A percentile compares a stretch with the other conserved stretches of the same genome.
These are phyloP conservation scores for Alternaria solani DNA, from an alignment of 2,329 filamentous ascomycete genomes.

Conservation along the genomic window DNA sequence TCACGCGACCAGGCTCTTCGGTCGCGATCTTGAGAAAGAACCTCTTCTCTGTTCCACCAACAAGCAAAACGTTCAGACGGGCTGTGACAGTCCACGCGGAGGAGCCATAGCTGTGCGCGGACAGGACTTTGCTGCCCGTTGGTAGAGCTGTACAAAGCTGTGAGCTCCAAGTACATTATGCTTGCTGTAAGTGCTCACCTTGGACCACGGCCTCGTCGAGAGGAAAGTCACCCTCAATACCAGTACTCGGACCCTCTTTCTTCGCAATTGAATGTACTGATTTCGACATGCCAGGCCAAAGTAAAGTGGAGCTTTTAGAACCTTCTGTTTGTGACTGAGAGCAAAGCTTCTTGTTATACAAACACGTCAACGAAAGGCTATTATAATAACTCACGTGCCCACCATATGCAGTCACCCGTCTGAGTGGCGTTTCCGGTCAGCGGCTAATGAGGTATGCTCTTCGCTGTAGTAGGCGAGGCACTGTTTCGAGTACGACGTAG, in stretches of 20 bases:
- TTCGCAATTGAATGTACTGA: background rate
- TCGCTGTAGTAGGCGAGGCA: too few species aligned
- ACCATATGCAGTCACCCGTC: fast-evolving
- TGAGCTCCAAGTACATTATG: too few species aligned
- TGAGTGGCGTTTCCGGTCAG: too few species aligned
- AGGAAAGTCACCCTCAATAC: background rate
- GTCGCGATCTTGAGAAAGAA: background rate
- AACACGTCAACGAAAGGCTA: too few species aligned
- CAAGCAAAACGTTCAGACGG: background rate
- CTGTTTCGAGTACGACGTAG: too few species aligned
- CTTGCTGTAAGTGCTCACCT: background rate
- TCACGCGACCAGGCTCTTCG: background rate
- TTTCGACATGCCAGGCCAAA: background rate
- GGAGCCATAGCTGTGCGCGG: background rate
- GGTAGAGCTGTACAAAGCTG: background rate
- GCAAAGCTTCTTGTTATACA: too few species aligned
- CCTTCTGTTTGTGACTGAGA: fast-evolving
- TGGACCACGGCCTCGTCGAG: background rate
- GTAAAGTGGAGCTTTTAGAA: too few species aligned
- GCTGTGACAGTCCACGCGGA: background rate
- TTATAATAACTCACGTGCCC: fast-evolving
- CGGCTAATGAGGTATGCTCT: too few species aligned
- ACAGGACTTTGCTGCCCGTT: background rate
- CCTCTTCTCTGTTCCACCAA: background rate
- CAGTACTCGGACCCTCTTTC: background rate